Percentiles rank a stretch among this genome's conserved stretches.
Conservation (phyloP, 2,329 filamentous ascomycete genomes). For the Ophiostoma tasmaniense region DNA sequence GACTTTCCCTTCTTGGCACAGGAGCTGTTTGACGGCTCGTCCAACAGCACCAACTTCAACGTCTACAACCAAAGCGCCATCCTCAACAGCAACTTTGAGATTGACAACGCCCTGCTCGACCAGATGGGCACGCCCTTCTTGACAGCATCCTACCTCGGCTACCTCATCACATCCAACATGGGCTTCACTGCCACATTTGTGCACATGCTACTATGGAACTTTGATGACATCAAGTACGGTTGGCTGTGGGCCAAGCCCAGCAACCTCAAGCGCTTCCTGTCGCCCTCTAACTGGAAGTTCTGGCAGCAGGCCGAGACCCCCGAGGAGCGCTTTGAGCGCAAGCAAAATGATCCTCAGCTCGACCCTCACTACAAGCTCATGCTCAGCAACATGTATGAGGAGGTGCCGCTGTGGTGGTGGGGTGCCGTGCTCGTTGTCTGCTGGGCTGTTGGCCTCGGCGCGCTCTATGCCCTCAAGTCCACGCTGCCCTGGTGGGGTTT, state of each 20-base stretch:
- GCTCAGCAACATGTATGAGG: conserved; percentile 19
- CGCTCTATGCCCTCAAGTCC: conserved; percentile 31
- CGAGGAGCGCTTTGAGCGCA: conserved; percentile 18
- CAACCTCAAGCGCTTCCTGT: conserved; percentile 16
- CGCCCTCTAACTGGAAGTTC: conserved; percentile 13
- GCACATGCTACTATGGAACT: conserved; percentile 26
- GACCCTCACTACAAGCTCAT: conserved; percentile 28
- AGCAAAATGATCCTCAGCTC: conserved; percentile 17
- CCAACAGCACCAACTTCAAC: conserved; percentile 29
- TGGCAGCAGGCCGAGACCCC: conserved; percentile 16
- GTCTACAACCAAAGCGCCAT: conserved; percentile 37
- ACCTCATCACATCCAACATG: conserved; percentile 37
- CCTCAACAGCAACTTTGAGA: conserved; percentile 31
- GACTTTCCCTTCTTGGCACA: conserved; percentile 38
- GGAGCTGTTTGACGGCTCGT: conserved; percentile 31
- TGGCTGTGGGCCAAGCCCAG: conserved; percentile 15
- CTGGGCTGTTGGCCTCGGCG: conserved; percentile 31
- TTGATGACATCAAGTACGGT: conserved; percentile 19
- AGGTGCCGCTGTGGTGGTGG: conserved; percentile 20
- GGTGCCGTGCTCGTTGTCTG: conserved; percentile 28
- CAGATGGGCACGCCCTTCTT: conserved; percentile 35
- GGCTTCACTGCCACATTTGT: conserved; percentile 39
- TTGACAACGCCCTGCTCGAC: conserved; percentile 30
- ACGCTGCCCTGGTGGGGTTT: conserved; percentile 37
- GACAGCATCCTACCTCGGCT: conserved; percentile 31